phyloP scores from a whole-genome alignment of 306 rosid species.

The Clitoria ternatea region DNA sequence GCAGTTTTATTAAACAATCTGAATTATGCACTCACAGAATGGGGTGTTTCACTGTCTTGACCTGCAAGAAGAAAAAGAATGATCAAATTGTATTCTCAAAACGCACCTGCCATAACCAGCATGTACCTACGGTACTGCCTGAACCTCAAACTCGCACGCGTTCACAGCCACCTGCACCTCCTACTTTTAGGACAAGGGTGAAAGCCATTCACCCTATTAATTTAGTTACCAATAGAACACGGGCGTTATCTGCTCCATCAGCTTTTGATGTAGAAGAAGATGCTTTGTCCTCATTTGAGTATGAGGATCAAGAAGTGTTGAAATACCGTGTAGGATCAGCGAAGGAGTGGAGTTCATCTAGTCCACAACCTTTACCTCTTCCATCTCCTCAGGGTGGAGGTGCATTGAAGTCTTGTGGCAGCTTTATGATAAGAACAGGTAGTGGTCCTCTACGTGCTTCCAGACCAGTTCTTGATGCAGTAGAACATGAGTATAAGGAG shows the following conservation, averaged over 20 bases:
- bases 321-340: constrained; percentile 29
- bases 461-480: constrained; percentile 36
- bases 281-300: constrained; percentile 39
- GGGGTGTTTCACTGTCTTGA: constrained; percentile 76
- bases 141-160: constrained; percentile 53
- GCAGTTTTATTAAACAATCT: constrained; percentile 11
- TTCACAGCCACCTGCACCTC: constrained; percentile 58
- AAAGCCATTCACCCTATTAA: constrained; percentile 47
- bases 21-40: constrained; percentile 36
- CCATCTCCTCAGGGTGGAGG: constrained; percentile 48
- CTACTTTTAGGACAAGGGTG: constrained; percentile 65
- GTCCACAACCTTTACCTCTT: constrained; percentile 89
- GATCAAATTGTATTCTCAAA: constrained; percentile 33
- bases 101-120: constrained; percentile 31
- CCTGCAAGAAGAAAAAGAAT: constrained; percentile 56
- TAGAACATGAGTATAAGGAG: constrained; percentile 64
- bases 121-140: constrained; percentile 43
- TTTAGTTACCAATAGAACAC: constrained; percentile 32
- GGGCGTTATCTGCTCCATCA: constrained; percentile 81
- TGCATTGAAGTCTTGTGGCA: constrained; percentile 44
- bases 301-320: constrained; percentile 49
- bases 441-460: constrained; percentile 53
- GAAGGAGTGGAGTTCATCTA: constrained; percentile 39
- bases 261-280: constrained; percentile 62
- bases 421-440: constrained; percentile 48